Conservation (phyloP, 192 early-diverging fungal genomes). For the Entomortierella lignicola region DNA sequence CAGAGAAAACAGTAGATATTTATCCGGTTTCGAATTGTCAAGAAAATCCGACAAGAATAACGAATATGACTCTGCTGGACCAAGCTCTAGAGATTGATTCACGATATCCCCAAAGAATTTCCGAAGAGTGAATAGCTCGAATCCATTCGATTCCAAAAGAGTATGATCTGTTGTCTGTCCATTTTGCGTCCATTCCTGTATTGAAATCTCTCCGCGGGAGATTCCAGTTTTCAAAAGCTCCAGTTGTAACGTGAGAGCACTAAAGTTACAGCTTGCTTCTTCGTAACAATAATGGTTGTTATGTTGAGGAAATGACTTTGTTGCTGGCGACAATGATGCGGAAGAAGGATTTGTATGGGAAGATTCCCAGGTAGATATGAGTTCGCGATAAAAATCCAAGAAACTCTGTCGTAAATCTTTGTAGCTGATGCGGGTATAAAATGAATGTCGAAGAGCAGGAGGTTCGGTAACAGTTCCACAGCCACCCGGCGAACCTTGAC, state of each 20-base stretch:
- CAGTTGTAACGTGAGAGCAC: constrained; percentile 25
- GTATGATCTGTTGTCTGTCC: not conserved
- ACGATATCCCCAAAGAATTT: constrained; percentile 30
- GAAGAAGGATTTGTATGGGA: constrained; percentile 36
- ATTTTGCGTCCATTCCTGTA: constrained; percentile 26
- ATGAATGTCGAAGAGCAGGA: constrained; percentile 25
- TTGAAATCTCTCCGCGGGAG: constrained; percentile 23
- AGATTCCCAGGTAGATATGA: constrained; percentile 33
- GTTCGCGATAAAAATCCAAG: constrained; percentile 27
- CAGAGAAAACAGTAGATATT: constrained; percentile 54
- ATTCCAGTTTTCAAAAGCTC: constrained; percentile 40
- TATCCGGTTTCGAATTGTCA: constrained; percentile 39
- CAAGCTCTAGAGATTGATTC: not conserved
- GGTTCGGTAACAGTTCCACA: constrained; percentile 7
- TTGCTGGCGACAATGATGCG: constrained; percentile 49
- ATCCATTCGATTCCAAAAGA: constrained; percentile 26
- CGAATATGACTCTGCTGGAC: not conserved
- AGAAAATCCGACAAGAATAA: constrained; percentile 57
- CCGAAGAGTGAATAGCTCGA: constrained; percentile 36
- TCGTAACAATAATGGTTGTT: constrained; percentile 45
- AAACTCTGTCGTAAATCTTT: constrained; percentile 51
- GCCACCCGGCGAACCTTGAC: constrained; percentile 21
- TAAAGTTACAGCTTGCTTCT: constrained; percentile 41
- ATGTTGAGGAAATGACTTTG: constrained; percentile 9
- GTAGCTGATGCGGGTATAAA: constrained; percentile 49